A percentile compares a stretch with the other conserved stretches of the same genome.
Conservation (phyloP, 805 yeast species). For the Sporopachydermia lactativora region DNA sequence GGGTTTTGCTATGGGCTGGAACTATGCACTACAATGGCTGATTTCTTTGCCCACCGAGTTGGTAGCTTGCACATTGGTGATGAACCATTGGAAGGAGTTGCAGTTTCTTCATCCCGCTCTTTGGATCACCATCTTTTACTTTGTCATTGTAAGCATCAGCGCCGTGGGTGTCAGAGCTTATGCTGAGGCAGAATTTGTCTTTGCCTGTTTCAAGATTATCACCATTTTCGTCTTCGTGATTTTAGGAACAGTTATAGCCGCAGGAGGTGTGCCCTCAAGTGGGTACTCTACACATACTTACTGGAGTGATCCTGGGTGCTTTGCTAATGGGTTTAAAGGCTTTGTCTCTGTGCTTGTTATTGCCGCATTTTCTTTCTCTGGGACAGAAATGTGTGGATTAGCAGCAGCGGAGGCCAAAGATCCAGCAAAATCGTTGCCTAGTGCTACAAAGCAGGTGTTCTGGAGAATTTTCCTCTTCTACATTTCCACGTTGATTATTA, state of each 20-base stretch:
- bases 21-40: slow-evolving; percentile 36
- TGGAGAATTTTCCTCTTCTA: slow-evolving; percentile 43
- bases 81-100: slow-evolving; percentile 30
- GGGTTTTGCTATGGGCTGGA: slow-evolving; percentile 52
- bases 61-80: slow-evolving; percentile 32
- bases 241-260: slow-evolving; percentile 30
- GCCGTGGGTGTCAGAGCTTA: slow-evolving; percentile 40
- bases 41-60: slow-evolving; percentile 39
- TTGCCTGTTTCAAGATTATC: slow-evolving; percentile 33
- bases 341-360: slow-evolving; percentile 39
- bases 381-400: slow-evolving; percentile 37
- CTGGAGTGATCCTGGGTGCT: slow-evolving; percentile 31
- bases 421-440: slow-evolving; percentile 34
- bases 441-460: slow-evolving; percentile 39
- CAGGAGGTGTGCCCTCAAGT: slow-evolving; percentile 34
- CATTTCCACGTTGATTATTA: slow-evolving; percentile 30
- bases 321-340: slow-evolving; percentile 35
- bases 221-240: slow-evolving; percentile 36
- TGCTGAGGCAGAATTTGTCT: slow-evolving; percentile 39
- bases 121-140: slow-evolving; percentile 36
- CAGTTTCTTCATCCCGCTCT: slow-evolving; percentile 30
- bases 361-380: slow-evolving; percentile 41
- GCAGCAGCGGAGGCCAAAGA: slow-evolving; percentile 35
- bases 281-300: slow-evolving; percentile 31
- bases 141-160: slow-evolving; percentile 33